Conservation (phyloP, 1,284 basidiomycete species). For the Cutaneotrichosporon sp. region DNA sequence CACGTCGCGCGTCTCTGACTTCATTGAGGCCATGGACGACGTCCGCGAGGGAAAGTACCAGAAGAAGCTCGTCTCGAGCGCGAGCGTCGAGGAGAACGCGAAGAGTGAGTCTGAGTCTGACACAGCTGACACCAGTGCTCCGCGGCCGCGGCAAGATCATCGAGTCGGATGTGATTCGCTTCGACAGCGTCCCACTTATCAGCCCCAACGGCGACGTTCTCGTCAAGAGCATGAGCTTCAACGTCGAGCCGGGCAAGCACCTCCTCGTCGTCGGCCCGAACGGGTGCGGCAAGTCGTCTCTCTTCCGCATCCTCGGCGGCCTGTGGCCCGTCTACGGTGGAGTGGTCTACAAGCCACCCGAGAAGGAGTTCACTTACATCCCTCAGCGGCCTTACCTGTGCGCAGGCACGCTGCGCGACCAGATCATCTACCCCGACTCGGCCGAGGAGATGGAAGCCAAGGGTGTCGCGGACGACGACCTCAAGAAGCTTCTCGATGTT, state of each 20-base stretch:
- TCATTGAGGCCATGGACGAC: constrained; percentile 90
- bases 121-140: constrained; percentile 61
- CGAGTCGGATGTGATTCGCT: constrained; percentile 77
- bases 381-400: constrained; percentile 94
- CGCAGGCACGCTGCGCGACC: constrained; percentile 88
- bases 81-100: constrained; percentile 73
- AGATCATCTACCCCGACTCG: constrained; percentile 77
- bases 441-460: constrained; percentile 61
- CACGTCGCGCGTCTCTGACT: constrained; percentile 82
- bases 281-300: constrained; percentile 79
- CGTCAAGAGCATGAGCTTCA: constrained; percentile 78
- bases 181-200: constrained; percentile 90
- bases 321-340: constrained; percentile 98
- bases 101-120: constrained; percentile 60
- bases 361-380: constrained; percentile 87
- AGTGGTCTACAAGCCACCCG: constrained; percentile 85
- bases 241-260: constrained; percentile 87
- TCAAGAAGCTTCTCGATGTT: constrained; percentile 69
- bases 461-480: constrained; percentile 71
- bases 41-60: constrained; percentile 81
- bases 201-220: constrained; percentile 95
- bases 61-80: constrained; percentile 78
- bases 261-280: constrained; percentile 90
- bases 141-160: constrained; percentile 74
- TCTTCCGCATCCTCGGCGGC: constrained; percentile 93